A percentile compares a stretch with the other conserved stretches of the same genome.
Conservation (phyloP, 2,329 filamentous ascomycete genomes). For the Aspergillus awamori region DNA sequence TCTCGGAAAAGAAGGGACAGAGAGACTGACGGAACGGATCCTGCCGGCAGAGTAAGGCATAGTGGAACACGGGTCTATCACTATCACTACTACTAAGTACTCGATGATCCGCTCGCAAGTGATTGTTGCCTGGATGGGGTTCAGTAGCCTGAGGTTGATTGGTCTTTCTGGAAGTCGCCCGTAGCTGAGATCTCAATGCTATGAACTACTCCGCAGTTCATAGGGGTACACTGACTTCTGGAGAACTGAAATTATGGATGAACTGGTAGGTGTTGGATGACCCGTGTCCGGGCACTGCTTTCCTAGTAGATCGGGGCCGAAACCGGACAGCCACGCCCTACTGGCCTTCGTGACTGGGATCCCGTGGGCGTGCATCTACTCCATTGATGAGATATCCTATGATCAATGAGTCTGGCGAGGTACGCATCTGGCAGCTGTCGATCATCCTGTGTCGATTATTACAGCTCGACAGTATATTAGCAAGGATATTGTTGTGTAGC, state of each 20-base stretch:
- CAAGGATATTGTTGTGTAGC: background rate
- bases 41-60: constrained; percentile 4
- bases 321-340: background rate
- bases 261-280: too few relatives aligned
- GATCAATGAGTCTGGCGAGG: background rate
- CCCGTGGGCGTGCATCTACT: background rate
- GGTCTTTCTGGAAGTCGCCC: background rate
- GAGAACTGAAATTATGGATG: background rate
- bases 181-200: background rate
- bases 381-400: background rate
- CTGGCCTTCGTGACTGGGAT: background rate
- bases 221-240: background rate
- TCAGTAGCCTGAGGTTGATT: background rate
- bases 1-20: background rate
- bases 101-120: background rate
- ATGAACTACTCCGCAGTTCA: too few relatives aligned
- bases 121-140: background rate
- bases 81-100: too few relatives aligned
- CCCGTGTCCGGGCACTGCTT: too few relatives aligned
- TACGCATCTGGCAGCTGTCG: background rate
- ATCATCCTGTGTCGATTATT: background rate
- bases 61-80: background rate
- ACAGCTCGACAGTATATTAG: background rate
- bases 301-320: background rate
- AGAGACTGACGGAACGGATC: constrained; percentile 4